phyloP scores from a whole-genome alignment of 2,329 filamentous ascomycete species.

The Grosmannia huntii region DNA sequence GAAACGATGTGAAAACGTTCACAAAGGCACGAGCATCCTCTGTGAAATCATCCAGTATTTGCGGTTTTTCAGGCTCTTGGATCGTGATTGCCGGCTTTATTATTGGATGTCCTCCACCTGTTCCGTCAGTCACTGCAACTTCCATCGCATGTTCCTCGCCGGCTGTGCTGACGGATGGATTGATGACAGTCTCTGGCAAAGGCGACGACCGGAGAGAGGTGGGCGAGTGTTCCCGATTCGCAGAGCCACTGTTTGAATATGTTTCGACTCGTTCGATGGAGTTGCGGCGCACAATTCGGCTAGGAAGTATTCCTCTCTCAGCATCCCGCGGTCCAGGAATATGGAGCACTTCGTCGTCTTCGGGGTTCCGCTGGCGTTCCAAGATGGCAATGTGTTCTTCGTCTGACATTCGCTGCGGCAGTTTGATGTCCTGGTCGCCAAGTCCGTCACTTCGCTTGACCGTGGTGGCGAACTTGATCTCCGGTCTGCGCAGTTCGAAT shows the following conservation, averaged over 20 bases:
- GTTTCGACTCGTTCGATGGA: constrained; percentile 20
- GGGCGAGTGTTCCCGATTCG: constrained; percentile 17
- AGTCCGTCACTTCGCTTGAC: constrained; percentile 47
- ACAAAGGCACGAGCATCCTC: constrained; percentile 30
- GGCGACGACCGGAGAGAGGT: constrained; percentile 13
- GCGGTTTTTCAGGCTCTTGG: constrained; percentile 43
- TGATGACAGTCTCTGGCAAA: not conserved
- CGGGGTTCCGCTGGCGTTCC: constrained; percentile 64
- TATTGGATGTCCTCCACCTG: not conserved
- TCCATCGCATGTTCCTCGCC: not conserved
- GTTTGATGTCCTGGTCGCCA: constrained; percentile 31
- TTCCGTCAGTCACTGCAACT: not conserved
- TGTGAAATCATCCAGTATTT: constrained; percentile 25
- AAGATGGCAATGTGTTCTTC: constrained; percentile 83
- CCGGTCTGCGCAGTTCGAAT: constrained; percentile 19
- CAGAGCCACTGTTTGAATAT: constrained; percentile 7
- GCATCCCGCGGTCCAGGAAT: constrained; percentile 89
- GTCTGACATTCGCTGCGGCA: constrained; percentile 42
- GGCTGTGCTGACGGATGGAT: not conserved
- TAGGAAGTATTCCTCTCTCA: constrained; percentile 66
- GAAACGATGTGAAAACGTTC: constrained; percentile 27
- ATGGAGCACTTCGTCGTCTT: constrained; percentile 61
- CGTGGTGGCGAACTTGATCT: constrained; percentile 58
- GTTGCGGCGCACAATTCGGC: constrained; percentile 28
- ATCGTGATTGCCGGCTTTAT: constrained; percentile 49